Evolutionary conservation across 2,329 filamentous ascomycete genomes (phyloP), one percentile per base, ranked within the genome.

Genomic region (Thielaviopsis euricoi): DNA sequence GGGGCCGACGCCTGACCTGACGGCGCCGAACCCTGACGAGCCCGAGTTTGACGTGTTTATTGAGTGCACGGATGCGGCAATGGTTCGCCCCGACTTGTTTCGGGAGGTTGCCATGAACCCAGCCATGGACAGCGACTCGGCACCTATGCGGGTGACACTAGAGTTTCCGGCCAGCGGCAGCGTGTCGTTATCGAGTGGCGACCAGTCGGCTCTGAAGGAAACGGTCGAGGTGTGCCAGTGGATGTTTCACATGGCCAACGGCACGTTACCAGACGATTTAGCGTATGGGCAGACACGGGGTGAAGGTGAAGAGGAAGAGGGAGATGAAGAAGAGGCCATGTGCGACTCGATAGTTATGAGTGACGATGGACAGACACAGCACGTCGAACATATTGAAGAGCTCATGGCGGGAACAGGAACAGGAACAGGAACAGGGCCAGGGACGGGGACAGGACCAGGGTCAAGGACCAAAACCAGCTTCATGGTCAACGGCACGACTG

Each of bases 101-200:
- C 76, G 79, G 59, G 73, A 77, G 55, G 74, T 90, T 58, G 77
- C 81, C 29, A 78, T 51, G 29, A 55, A 55, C n/a, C 40, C 52
- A 6, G 37, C 29, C 7, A 37, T 60, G 21, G 55, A 55, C 9
- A 23, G 52, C 29, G 55, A 56, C 10, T 23, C 22, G 3, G 23
- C 26, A 48, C 55, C 55, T 7, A 52, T 17, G 10, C 49, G 55
- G 10, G 43, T 46, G n/a, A 56, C 53, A 62, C 72, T 94, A 56
- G 86, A 95, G 63, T 97, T 97, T 61, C 91, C 91, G 0, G 93
- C 89, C 0, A 96, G 91, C 1, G 93, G 93, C n/a, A 94, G 88
- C 65, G 87, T 97, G 58, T 77, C 91, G 65, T 85, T 88, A 2
- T 86, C 89, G 1, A 87, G 85, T 0, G 94, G 86, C 80, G 88